Conservation (phyloP, 2,329 filamentous ascomycete genomes). For the Dactylellina leptospora region DNA sequence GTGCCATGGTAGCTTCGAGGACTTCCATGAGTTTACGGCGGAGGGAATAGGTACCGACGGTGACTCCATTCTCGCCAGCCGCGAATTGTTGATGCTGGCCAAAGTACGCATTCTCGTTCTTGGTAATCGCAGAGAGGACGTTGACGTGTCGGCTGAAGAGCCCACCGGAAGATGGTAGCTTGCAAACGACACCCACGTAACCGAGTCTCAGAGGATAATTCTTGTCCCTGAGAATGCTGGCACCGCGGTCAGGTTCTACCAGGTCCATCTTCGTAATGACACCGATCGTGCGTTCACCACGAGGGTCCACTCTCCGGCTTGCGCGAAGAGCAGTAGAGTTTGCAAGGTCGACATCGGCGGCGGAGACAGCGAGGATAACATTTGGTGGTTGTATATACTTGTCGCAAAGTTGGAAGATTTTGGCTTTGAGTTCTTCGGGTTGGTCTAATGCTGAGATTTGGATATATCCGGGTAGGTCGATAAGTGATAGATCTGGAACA, state of each 20-base stretch:
- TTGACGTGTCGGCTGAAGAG: constrained; percentile 77
- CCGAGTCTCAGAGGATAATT: constrained; percentile 95
- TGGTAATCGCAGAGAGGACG: constrained; percentile 80
- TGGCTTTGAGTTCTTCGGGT: constrained; percentile 88
- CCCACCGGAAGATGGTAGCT: constrained; percentile 76
- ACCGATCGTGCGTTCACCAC: constrained; percentile 94
- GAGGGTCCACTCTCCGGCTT: constrained; percentile 88
- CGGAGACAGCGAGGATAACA: constrained; percentile 95
- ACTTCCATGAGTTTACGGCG: constrained; percentile 97
- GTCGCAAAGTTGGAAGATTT: constrained; percentile 94
- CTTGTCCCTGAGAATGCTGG: constrained; percentile 80
- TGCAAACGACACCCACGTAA: constrained; percentile 93
- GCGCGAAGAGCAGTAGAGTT: constrained; percentile 93
- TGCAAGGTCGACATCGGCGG: constrained; percentile 94
- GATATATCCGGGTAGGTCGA: constrained; percentile 96
- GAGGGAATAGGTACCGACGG: constrained; percentile 83
- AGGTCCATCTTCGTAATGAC: constrained; percentile 99
- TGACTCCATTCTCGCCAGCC: constrained; percentile 74
- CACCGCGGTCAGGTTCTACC: constrained; percentile 82
- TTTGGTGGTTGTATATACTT: constrained; percentile 98
- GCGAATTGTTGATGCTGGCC: constrained; percentile 76
- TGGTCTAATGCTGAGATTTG: constrained; percentile 93
- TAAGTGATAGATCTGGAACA: constrained; percentile 92
- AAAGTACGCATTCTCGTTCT: constrained; percentile 89
- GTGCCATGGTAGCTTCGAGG: constrained; percentile 95